Conservation (phyloP, 75 land plant genomes). For the Isoetes taiwanensis region DNA sequence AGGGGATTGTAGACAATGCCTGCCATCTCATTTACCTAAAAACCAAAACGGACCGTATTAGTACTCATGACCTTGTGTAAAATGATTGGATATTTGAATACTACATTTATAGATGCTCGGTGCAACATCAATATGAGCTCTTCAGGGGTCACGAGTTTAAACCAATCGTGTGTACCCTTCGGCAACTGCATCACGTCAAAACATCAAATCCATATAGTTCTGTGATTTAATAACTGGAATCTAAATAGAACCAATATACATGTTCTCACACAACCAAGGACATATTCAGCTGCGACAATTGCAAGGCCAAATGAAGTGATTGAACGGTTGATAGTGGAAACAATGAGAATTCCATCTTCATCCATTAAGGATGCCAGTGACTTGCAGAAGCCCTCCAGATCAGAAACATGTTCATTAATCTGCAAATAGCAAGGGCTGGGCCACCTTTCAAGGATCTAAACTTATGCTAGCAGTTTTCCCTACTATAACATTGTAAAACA, state of each 20-base stretch:
- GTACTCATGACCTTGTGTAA: background rate
- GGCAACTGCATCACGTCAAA: slow-evolving; percentile 42
- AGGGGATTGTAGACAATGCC: slow-evolving; percentile 56
- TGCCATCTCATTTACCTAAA: slow-evolving; percentile 50
- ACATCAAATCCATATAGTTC: no score
- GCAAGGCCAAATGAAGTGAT: slow-evolving; percentile 69
- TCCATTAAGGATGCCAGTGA: slow-evolving; percentile 57
- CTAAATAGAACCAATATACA: no score
- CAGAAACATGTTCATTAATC: slow-evolving; percentile 95
- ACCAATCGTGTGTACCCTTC: slow-evolving; percentile 82
- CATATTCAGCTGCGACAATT: slow-evolving; percentile 80
- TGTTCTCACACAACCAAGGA: slow-evolving; percentile 82
- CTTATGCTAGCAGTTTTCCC: no score
- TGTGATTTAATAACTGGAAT: no score
- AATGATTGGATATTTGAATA: background rate
- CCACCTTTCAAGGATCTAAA: no score
- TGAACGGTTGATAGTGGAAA: slow-evolving; percentile 86
- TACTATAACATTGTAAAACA: no score
- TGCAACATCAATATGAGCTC: slow-evolving; percentile 54
- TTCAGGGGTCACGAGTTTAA: slow-evolving; percentile 63
- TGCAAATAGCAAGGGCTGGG: no score
- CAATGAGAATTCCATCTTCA: slow-evolving; percentile 50
- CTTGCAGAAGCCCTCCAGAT: slow-evolving; percentile 71
- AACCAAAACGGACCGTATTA: no score
- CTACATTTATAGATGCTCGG: slow-evolving; percentile 36